phyloP scores from a whole-genome alignment of 176 grass and related monocot species.

The Stipa capillata region DNA sequence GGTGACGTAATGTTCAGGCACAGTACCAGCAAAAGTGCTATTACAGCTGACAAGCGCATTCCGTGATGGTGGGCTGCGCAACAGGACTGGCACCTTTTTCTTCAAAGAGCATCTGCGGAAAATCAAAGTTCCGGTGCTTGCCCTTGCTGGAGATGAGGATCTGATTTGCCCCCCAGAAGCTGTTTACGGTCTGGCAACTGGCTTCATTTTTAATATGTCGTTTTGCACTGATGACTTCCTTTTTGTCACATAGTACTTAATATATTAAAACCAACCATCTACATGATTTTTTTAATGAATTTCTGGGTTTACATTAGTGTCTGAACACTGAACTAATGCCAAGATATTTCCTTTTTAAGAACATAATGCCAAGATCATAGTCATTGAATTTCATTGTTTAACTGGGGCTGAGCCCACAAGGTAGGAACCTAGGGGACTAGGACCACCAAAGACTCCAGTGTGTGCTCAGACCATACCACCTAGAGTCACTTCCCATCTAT shows the following conservation, averaged over 20 bases:
- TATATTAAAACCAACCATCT: not conserved
- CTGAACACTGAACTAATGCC: too few relatives aligned
- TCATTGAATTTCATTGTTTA: too few relatives aligned
- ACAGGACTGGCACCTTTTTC: constrained; percentile 59
- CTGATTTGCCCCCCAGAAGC: constrained; percentile 87
- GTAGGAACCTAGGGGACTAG: not conserved
- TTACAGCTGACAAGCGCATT: constrained; percentile 79
- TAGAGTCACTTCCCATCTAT: not conserved
- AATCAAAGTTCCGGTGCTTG: constrained; percentile 69
- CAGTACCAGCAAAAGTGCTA: constrained; percentile 86
- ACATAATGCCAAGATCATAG: too few relatives aligned
- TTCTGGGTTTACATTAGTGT: too few relatives aligned
- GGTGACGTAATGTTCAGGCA: constrained; percentile 46
- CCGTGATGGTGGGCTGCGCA: constrained; percentile 65
- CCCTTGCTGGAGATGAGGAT: constrained; percentile 86
- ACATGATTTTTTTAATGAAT: not conserved
- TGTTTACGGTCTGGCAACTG: constrained; percentile 51
- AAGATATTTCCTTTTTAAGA: too few relatives aligned
- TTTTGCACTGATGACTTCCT: not conserved
- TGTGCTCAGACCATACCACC: not conserved
- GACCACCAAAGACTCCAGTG: not conserved
- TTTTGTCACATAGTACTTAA: not conserved
- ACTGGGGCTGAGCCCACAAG: not conserved
- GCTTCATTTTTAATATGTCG: not conserved
- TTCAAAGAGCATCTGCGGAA: constrained; percentile 70